phyloP scores from a whole-genome alignment of 1,284 basidiomycete genomes.

The Heterobasidion occidentale region DNA sequence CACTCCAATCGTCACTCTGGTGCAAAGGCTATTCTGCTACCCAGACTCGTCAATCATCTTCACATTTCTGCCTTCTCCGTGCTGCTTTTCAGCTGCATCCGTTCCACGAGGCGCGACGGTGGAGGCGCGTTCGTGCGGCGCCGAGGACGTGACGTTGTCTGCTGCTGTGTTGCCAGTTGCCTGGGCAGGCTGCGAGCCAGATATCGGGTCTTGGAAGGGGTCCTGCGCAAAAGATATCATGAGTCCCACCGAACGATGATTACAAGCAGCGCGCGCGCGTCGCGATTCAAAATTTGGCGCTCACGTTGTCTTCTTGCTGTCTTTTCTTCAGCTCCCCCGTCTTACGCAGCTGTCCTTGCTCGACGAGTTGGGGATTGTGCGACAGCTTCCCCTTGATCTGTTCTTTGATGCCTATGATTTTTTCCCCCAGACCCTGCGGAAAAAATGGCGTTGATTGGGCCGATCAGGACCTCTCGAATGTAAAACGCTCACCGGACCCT shows the following conservation, averaged over 20 bases:
- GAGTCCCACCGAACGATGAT: constrained; percentile 8
- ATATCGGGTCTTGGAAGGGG: too few relatives aligned
- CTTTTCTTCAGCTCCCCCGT: constrained; percentile 41
- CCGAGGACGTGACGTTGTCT: too few relatives aligned
- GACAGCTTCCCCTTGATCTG: constrained; percentile 43
- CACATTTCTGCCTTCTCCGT: too few relatives aligned
- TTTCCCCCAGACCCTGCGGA: constrained; percentile 36
- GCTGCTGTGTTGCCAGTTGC: too few relatives aligned
- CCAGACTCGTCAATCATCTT: too few relatives aligned
- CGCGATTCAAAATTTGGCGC: neutral
- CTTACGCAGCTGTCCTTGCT: constrained; percentile 38
- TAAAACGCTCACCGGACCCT: constrained; percentile 20
- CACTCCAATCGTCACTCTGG: too few relatives aligned
- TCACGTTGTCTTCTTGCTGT: constrained; percentile 30
- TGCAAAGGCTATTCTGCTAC: too few relatives aligned
- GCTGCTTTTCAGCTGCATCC: too few relatives aligned
- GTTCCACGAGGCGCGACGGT: too few relatives aligned
- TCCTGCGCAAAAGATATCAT: neutral
- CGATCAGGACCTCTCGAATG: neutral
- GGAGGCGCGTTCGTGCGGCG: too few relatives aligned
- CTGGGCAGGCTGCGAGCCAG: too few relatives aligned
- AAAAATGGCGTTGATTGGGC: neutral
- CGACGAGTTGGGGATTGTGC: constrained; percentile 32
- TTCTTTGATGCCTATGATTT: constrained; percentile 40
- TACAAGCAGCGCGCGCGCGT: neutral